Base-by-base conservation (phyloP, 1,139 yeast species). In the Kurtzmaniella quercitrusa region DNA sequence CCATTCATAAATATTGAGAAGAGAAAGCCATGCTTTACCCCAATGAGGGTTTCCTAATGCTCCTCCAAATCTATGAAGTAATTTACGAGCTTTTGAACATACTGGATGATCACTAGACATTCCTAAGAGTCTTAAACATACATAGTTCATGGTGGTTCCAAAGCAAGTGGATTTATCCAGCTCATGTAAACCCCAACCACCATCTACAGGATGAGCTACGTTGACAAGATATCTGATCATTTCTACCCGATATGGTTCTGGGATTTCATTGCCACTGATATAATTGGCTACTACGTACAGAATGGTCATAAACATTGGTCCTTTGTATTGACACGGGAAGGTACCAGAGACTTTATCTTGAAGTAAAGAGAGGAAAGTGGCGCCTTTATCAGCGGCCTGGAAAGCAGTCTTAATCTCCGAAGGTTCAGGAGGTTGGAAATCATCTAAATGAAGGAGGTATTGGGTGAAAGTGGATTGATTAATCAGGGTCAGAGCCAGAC, bases 161-260 rank as follows among this genome's bases (percentile, higher is more conserved):
- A 90, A 91, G 52, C 94, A 94, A 0, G 98, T 94, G 7, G 95
- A 84, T 60, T 91, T 93, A 58, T 93, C 98, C 41, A 80, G 82
- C 2, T 90, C 79, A 59, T 93, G 98, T 42, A 94, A 73, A 0
- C 98, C 98, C 98, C 99, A 94, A 1, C 98, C 99, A n/a, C 99
- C 99, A 63, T 94, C 99, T 0, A 90, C 96, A 0, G 97, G 98
- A 59, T 93, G 96, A 0, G 98, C 84, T 0, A 88, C 78, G 59
- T 94, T 94, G 16, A 89, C 89, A 18, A 93, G 66, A 58, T 90
- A 93, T 45, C 98, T 73, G 34, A 85, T 80, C 61, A 94, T 68
- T 61, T 94, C 98, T 10, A 68, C 63, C 49, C 72, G 68, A 52
- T 77, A 80, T 25, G 81, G 83, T 37, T 81, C 81, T 0, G 93